These are phyloP conservation scores for Calonectria multiphialidica DNA, from an alignment of 2,329 filamentous ascomycete genomes.

Conservation along the genomic window DNA sequence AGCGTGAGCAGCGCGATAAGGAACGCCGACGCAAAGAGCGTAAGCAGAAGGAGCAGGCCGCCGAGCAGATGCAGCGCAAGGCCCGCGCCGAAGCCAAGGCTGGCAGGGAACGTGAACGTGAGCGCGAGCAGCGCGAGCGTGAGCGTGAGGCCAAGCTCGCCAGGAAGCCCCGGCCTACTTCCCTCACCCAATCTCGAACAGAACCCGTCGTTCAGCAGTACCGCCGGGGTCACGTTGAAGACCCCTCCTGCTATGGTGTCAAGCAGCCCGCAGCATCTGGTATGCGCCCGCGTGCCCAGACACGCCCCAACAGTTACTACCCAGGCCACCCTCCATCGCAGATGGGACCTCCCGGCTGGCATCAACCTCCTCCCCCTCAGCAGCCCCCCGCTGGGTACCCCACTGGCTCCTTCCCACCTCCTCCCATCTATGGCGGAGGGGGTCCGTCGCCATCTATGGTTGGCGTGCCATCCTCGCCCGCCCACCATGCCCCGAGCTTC, in stretches of 20 bases:
- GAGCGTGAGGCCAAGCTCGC: constrained; percentile 44
- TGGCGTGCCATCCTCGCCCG: constrained; percentile 45
- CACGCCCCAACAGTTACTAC: constrained; percentile 52
- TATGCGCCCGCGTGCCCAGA: constrained; percentile 48
- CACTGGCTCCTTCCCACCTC: constrained; percentile 49
- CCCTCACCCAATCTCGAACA: constrained; percentile 47
- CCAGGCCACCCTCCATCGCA: constrained; percentile 45
- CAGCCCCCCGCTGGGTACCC: constrained; percentile 29
- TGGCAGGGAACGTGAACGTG: background rate
- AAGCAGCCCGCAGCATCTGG: constrained; percentile 48
- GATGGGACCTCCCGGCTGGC: constrained; percentile 44
- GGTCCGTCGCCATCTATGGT: constrained; percentile 41
- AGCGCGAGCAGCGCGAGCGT: constrained; percentile 9
- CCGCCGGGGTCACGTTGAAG: constrained; percentile 48
- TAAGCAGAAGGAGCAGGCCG: constrained; percentile 39
- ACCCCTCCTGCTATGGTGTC: constrained; percentile 51
- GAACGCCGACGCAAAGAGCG: constrained; percentile 46
- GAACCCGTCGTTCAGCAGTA: constrained; percentile 49
- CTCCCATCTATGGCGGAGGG: constrained; percentile 41
- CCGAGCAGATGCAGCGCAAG: constrained; percentile 41
- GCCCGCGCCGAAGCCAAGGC: constrained; percentile 39
- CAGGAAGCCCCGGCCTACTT: constrained; percentile 45
- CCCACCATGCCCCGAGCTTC: constrained; percentile 44
- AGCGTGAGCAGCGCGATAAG: constrained; percentile 46
- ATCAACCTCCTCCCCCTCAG: constrained; percentile 34